phyloP scores from a whole-genome alignment of 805 yeast genomes.

The Blastobotrys chiropterorum region DNA sequence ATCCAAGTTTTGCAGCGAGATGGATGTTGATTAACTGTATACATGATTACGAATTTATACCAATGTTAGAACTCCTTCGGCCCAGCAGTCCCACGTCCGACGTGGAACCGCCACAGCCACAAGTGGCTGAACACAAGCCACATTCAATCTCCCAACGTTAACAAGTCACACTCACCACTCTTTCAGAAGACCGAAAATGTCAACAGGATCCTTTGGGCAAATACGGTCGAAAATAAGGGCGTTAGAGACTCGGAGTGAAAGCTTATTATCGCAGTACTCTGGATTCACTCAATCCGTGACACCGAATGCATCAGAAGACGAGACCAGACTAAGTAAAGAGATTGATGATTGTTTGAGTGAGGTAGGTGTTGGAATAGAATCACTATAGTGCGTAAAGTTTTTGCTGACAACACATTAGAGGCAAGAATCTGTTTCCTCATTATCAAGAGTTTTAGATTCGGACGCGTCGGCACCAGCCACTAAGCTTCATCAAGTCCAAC shows the following conservation, averaged over 20 bases:
- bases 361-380: slow-evolving; percentile 23
- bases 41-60: no score
- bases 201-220: slow-evolving; percentile 51
- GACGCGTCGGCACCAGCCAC: slow-evolving; percentile 59
- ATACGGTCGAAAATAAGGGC: slow-evolving; percentile 61
- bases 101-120: no score
- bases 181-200: neutral
- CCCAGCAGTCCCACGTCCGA: no score
- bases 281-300: slow-evolving; percentile 48
- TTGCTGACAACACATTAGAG: slow-evolving; percentile 31
- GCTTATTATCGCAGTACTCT: slow-evolving; percentile 47
- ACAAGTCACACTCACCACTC: neutral
- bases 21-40: no score
- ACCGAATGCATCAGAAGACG: slow-evolving; percentile 44
- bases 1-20: no score
- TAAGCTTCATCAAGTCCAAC: slow-evolving; percentile 70
- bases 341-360: slow-evolving; percentile 48
- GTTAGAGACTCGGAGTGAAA: slow-evolving; percentile 63
- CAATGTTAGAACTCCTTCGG: no score
- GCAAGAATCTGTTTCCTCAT: slow-evolving; percentile 45
- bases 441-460: slow-evolving; percentile 51
- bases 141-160: no score
- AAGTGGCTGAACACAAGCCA: no score
- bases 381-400: neutral
- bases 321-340: slow-evolving; percentile 37